These are phyloP conservation scores for Aspergillus ochraceus DNA, from an alignment of 2,329 filamentous ascomycete species.

Conservation along the genomic window DNA sequence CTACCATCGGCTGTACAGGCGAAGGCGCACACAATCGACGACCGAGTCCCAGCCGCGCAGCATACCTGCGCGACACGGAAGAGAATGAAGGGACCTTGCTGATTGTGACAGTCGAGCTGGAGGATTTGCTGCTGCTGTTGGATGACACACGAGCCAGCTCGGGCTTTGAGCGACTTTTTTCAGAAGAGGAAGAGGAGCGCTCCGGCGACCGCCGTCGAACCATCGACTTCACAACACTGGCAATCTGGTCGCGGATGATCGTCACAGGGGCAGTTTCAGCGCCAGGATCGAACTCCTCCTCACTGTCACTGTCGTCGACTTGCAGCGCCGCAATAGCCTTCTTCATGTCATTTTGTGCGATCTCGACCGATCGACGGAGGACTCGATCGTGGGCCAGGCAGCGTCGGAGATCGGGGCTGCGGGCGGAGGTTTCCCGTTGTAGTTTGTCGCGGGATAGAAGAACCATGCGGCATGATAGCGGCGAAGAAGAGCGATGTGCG, in stretches of 20 bases:
- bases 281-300: not conserved
- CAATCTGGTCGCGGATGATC: slow-evolving; percentile 14
- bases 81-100: not conserved
- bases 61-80: not conserved
- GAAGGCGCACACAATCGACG: not conserved
- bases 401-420: slow-evolving; percentile 25
- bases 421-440: slow-evolving; percentile 10
- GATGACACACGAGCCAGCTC: not conserved
- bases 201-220: slow-evolving; percentile 8
- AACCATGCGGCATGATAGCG: slow-evolving; percentile 13
- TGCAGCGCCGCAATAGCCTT: slow-evolving; percentile 9
- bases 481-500: slow-evolving; percentile 9
- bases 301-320: slow-evolving; percentile 11
- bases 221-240: slow-evolving; percentile 11
- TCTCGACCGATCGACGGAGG: slow-evolving; percentile 17
- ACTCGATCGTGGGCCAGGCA: slow-evolving; percentile 22
- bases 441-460: slow-evolving; percentile 21
- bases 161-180: not conserved
- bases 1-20: slow-evolving; percentile 11
- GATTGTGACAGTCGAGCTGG: not conserved
- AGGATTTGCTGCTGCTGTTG: not conserved
- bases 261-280: not conserved
- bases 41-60: not conserved
- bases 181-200: not conserved
- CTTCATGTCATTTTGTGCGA: slow-evolving; percentile 17